Evolutionary conservation across 148 eudicot species (phyloP).

Genomic region (Vaccinium myrtillus): DNA sequence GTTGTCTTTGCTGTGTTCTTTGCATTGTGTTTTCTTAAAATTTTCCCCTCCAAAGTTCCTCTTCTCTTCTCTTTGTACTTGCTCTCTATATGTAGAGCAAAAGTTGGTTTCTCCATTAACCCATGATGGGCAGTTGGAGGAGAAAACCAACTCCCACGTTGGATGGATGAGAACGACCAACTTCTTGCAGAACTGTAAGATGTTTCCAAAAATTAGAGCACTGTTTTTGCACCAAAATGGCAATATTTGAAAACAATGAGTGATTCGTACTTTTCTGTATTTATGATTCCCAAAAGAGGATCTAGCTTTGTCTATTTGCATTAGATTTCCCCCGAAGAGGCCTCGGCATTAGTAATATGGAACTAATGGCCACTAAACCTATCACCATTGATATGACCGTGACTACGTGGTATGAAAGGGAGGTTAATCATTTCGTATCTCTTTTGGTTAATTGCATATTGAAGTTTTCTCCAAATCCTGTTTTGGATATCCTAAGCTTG

Average conservation of each 20-base stretch:
- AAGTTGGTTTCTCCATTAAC: no score
- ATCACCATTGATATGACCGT: neutral
- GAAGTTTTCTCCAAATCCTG: neutral
- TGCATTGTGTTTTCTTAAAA: no score
- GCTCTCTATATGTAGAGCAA: no score
- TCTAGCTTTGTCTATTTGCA: neutral
- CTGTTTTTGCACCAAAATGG: neutral
- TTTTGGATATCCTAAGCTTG: neutral
- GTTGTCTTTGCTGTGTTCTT: no score
- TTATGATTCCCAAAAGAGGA: neutral
- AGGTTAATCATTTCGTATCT: neutral
- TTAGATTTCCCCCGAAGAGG: neutral
- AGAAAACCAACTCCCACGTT: no score
- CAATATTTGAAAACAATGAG: neutral
- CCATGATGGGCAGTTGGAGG: no score
- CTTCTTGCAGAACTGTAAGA: no score
- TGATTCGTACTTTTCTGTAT: neutral
- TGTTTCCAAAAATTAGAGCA: neutral
- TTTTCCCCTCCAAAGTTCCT: no score
- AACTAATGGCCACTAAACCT: neutral
- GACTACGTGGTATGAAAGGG: neutral
- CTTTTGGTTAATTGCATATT: neutral
- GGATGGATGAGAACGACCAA: no score
- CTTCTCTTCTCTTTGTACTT: no score
- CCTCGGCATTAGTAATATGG: neutral